Evolutionary conservation across 768 basidiomycete species (phyloP), one percentile per base, ranked within the genome.

Genomic region (Boletus huronensis): DNA sequence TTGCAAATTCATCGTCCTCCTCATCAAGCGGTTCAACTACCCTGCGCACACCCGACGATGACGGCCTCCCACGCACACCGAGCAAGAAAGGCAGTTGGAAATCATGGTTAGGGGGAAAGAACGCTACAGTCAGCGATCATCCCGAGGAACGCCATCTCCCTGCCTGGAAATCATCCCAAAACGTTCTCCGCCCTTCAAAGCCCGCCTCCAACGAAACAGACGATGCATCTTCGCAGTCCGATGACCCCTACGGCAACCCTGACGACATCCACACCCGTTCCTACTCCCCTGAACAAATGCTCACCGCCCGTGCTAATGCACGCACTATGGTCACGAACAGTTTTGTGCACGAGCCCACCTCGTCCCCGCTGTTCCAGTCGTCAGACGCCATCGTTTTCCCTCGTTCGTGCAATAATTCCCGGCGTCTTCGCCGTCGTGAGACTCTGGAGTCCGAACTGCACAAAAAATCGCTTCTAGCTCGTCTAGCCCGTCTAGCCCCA

Each of bases 11-110:
- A 5, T 77, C 81, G 10, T 84, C 85, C 6, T 87, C 85, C n/a
- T 79, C 78, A 31, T 82, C 80, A 39, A 82, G 80, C 38, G 79
- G 77, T 28, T 83, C 79, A 21, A 72, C 75, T 54, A 69, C 67
- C 55, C 67, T 83, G 35, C 82, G 77, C 52, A 85, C 84, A 7
- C 83, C 85, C 42, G 82, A 82, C 63, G 85, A 87, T 50, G 81
- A 83, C 58, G 54, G 64, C 66, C 57, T 65, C 65, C 57, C 68
- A 58, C 66, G 62, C 69, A 68, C 66, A 3, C 62, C 63, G n/a
- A 67, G 57, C 60, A 70, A 72, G 54, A 81, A 75, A 60, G 79
- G 75, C 62, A 74, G 75, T 28, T 87, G 83, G 83, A 76, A 77
- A 52, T 69, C 78, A 3, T 87, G 83, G 84, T 67, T 85, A 52